Conservation (phyloP, 2,329 filamentous ascomycete species). For the Alternaria incomplexa region DNA sequence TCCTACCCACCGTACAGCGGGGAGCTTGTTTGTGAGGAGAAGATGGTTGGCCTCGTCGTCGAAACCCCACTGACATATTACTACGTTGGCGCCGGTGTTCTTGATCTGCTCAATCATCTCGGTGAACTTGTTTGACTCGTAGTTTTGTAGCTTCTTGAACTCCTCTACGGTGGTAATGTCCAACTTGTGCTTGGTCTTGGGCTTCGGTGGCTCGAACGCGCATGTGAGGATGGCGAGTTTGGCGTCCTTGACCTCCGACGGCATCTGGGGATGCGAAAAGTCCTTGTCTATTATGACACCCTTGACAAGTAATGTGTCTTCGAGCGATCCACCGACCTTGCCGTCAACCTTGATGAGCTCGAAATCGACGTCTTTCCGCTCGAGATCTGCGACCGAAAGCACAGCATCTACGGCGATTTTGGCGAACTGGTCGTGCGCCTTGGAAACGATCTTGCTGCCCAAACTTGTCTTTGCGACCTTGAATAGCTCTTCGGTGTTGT, state of each 20-base stretch:
- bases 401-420: slow-evolving; percentile 97
- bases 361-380: slow-evolving; percentile 97
- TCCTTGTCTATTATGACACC: slow-evolving; percentile 99
- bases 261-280: slow-evolving; percentile 99
- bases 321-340: slow-evolving; percentile 91
- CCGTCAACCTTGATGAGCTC: slow-evolving; percentile 99
- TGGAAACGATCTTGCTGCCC: slow-evolving; percentile 98
- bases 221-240: slow-evolving; percentile 98
- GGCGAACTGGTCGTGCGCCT: slow-evolving; percentile 97
- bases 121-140: slow-evolving; percentile 94
- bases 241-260: slow-evolving; percentile 89
- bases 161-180: slow-evolving; percentile 97
- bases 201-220: slow-evolving; percentile 97
- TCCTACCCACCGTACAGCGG: slow-evolving; percentile 96
- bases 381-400: slow-evolving; percentile 91
- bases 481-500: slow-evolving; percentile 82
- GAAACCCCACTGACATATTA: slow-evolving; percentile 99
- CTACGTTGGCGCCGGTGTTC: slow-evolving; percentile 93
- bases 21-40: slow-evolving; percentile 92
- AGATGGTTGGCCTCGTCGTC: slow-evolving; percentile 99
- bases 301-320: slow-evolving; percentile 94
- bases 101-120: slow-evolving; percentile 99
- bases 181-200: slow-evolving; percentile 99
- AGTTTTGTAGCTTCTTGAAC: slow-evolving; percentile 96
- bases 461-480: slow-evolving; percentile 95